Base-by-base conservation (phyloP, 2,329 filamentous ascomycete species). In the Xylaria sp. region DNA sequence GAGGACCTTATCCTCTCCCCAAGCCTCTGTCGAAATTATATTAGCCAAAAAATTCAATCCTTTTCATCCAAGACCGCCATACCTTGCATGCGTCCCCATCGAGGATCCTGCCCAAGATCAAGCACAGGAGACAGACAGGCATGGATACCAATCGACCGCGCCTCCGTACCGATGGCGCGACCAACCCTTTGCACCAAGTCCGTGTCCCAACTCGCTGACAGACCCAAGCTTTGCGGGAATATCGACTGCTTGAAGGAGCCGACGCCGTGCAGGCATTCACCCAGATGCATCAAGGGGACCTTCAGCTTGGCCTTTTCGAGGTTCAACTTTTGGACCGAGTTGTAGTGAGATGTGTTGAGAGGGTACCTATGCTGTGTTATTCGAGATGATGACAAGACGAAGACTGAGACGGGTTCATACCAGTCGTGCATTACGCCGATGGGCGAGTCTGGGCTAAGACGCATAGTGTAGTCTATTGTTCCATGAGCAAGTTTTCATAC, bases 161-260 rank as follows among this genome's bases (percentile, higher is more conserved):
- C 76, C 60, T 78, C 76, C 1, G 70, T 70, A 0, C 72, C 76
- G 62, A 78, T 78, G 0, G 76, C 76, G 10, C 73, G 68, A 0
- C 76, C 76, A 4, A 78, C 74, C 1, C 75, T 70, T 52, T 76
- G 66, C 4, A 78, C 74, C 1, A 78, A 69, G n/a, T 74, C 69
- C 0, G 70, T 73, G 54, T 79, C 76, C 65, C 76, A 79, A 39
- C 67, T 75, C 1, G 76, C 74, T 0, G 76, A 75, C 61, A 79
- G 61, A 0, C 72, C 75, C 23, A 78, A 66, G 39, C 71, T 71
- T 54, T 78, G 76, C 1, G 76, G 76, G 58, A 79, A 78, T 67
- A 78, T 74, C 8, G 74, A 76, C 64, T 78, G 76, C 54, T 77
- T 78, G 65, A 75, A 78, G 0, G 74, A 76, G 5, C 74, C 76